phyloP scores from a whole-genome alignment of 352 stramenopile genomes.

The Peronospora destructor region DNA sequence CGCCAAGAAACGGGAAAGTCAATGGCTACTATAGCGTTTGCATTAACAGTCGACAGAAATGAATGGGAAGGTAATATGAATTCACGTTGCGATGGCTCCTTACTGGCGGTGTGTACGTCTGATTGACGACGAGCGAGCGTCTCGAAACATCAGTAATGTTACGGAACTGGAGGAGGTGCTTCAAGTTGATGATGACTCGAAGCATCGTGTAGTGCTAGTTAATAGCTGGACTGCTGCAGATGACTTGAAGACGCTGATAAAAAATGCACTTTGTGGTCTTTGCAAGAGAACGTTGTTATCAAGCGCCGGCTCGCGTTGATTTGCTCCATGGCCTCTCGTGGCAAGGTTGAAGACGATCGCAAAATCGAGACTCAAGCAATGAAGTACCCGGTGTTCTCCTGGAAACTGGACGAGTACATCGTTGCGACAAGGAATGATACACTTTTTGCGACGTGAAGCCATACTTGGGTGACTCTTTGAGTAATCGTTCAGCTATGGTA shows the following conservation, averaged over 20 bases:
- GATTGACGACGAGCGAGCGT: too few relatives aligned
- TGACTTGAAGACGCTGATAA: neutral
- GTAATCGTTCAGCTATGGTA: too few relatives aligned
- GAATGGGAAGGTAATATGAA: too few relatives aligned
- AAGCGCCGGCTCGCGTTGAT: constrained; percentile 2
- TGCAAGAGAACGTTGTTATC: neutral
- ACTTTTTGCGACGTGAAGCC: too few relatives aligned
- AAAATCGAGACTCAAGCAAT: neutral
- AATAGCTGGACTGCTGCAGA: constrained; percentile 6
- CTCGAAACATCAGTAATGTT: too few relatives aligned
- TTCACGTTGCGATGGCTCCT: too few relatives aligned
- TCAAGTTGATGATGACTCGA: neutral
- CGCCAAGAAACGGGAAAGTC: too few relatives aligned
- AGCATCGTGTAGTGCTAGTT: constrained; percentile 9
- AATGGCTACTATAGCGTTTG: too few relatives aligned
- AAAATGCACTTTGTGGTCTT: constrained; percentile 2
- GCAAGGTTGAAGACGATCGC: neutral
- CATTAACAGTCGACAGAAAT: too few relatives aligned
- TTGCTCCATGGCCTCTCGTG: neutral
- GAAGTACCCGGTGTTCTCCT: constrained; percentile 9
- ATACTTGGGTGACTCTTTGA: too few relatives aligned
- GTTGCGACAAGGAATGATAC: constrained; percentile 5
- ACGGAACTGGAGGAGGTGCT: too few relatives aligned
- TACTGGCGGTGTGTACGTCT: too few relatives aligned
- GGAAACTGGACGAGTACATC: constrained; percentile 12